Conservation (phyloP, 1,284 basidiomycete species). For the Marasmius tenuissimus region DNA sequence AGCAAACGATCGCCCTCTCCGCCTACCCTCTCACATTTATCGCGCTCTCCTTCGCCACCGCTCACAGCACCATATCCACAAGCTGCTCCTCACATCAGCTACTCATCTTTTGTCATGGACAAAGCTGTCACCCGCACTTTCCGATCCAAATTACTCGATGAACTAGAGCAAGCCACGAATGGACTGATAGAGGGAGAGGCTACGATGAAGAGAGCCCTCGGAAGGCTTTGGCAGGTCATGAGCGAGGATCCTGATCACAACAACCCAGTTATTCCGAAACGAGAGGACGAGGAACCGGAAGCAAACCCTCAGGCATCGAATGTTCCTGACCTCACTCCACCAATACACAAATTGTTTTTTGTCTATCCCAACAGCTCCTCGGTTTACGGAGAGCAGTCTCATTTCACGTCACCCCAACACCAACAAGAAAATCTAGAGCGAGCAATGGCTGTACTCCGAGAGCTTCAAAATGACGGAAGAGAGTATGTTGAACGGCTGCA, state of each 20-base stretch:
- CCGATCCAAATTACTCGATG: slow-evolving; percentile 71
- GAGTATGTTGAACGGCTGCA: slow-evolving; percentile 79
- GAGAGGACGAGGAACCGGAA: slow-evolving; percentile 49
- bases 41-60: slow-evolving; percentile 56
- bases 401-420: slow-evolving; percentile 61
- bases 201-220: slow-evolving; percentile 66
- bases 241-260: slow-evolving; percentile 57
- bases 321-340: slow-evolving; percentile 64
- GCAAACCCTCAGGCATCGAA: slow-evolving; percentile 41
- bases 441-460: slow-evolving; percentile 64
- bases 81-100: slow-evolving; percentile 67
- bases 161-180: slow-evolving; percentile 76
- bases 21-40: slow-evolving; percentile 55
- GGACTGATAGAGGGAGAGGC: slow-evolving; percentile 79
- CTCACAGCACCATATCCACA: slow-evolving; percentile 68
- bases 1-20: slow-evolving; percentile 58
- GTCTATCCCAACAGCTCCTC: slow-evolving; percentile 42
- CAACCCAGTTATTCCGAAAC: slow-evolving; percentile 54
- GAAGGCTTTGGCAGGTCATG: slow-evolving; percentile 76
- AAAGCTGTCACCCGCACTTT: slow-evolving; percentile 80
- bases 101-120: slow-evolving; percentile 82
- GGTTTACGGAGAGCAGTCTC: slow-evolving; percentile 53
- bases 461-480: slow-evolving; percentile 77
- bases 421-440: slow-evolving; percentile 72
- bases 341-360: slow-evolving; percentile 68